Percentiles rank a stretch among this genome's conserved stretches.
phyloP scores from a whole-genome alignment of 2,329 filamentous ascomycete genomes.

The Epichloe sylvatica region DNA sequence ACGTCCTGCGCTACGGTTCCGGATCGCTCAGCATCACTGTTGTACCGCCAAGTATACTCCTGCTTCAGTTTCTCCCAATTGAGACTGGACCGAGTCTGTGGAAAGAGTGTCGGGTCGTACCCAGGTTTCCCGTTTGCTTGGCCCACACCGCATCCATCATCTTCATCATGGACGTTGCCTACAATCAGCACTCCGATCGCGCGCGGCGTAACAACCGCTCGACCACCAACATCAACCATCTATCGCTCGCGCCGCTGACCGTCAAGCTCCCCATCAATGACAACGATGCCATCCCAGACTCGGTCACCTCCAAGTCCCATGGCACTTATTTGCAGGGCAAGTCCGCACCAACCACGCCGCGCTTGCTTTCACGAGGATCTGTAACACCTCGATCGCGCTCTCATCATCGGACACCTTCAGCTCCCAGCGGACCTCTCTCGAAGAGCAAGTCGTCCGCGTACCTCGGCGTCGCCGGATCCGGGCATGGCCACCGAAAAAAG shows the following conservation, averaged over 20 bases:
- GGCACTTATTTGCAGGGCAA: constrained; percentile 46
- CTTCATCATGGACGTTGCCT: constrained; percentile 39
- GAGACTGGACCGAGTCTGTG: neutral
- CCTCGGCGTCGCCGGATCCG: constrained; percentile 19
- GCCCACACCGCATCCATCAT: neutral
- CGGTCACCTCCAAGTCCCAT: constrained; percentile 17
- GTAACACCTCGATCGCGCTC: constrained; percentile 35
- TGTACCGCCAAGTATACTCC: neutral
- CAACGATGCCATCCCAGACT: constrained; percentile 31
- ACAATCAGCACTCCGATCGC: constrained; percentile 45
- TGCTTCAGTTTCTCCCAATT: neutral
- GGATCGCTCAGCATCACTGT: neutral
- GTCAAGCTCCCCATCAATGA: constrained; percentile 45
- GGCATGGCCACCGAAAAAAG: constrained; percentile 8
- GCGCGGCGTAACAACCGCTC: constrained; percentile 45
- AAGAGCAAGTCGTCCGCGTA: constrained; percentile 54
- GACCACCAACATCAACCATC: constrained; percentile 43
- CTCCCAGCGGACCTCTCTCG: constrained; percentile 24
- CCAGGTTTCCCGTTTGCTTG: neutral
- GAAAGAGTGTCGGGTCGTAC: neutral
- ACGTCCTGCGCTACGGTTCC: neutral
- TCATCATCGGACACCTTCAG: constrained; percentile 27
- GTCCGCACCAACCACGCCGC: constrained; percentile 50
- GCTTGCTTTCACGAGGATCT: constrained; percentile 42
- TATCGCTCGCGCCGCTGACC: constrained; percentile 51